Conservation (phyloP, 495 filamentous ascomycete genomes). For the Amniculicola lignicola region DNA sequence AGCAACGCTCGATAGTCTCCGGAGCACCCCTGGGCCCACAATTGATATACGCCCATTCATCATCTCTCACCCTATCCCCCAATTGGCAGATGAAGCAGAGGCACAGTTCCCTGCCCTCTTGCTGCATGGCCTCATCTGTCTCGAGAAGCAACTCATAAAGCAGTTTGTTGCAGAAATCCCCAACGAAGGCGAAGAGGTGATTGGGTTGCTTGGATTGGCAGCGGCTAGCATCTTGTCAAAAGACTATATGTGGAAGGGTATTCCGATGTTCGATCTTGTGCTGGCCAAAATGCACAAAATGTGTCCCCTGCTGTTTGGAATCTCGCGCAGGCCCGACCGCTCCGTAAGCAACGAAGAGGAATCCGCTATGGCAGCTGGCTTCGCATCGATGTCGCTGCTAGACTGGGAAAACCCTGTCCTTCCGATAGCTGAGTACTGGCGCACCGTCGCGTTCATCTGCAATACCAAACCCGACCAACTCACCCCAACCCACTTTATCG, state of each 20-base stretch:
- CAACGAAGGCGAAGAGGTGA: slow-evolving; percentile 59
- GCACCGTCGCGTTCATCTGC: slow-evolving; percentile 64
- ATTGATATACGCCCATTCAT: slow-evolving; percentile 70
- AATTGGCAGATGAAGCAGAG: slow-evolving; percentile 49
- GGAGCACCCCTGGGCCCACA: slow-evolving; percentile 49
- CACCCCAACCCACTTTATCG: slow-evolving; percentile 71
- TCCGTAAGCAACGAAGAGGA: not conserved
- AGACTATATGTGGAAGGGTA: slow-evolving; percentile 64
- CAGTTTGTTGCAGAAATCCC: slow-evolving; percentile 75
- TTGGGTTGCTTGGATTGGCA: slow-evolving; percentile 79
- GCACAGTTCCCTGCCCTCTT: slow-evolving; percentile 50
- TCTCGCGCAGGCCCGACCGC: slow-evolving; percentile 59
- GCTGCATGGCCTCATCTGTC: slow-evolving; percentile 77
- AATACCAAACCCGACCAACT: slow-evolving; percentile 65
- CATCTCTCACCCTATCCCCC: slow-evolving; percentile 51
- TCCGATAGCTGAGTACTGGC: slow-evolving; percentile 79
- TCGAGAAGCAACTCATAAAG: slow-evolving; percentile 70
- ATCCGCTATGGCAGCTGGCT: slow-evolving; percentile 69
- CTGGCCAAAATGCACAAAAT: slow-evolving; percentile 78
- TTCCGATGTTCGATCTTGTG: slow-evolving; percentile 76
- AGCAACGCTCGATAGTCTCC: slow-evolving; percentile 47
- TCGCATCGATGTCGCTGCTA: slow-evolving; percentile 71
- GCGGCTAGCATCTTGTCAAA: slow-evolving; percentile 71
- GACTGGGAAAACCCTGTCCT: slow-evolving; percentile 80
- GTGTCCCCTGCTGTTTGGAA: slow-evolving; percentile 85